These are phyloP conservation scores for Coelastrella sp. DNA, from an alignment of 139 green algal genomes.

Conservation along the genomic window DNA sequence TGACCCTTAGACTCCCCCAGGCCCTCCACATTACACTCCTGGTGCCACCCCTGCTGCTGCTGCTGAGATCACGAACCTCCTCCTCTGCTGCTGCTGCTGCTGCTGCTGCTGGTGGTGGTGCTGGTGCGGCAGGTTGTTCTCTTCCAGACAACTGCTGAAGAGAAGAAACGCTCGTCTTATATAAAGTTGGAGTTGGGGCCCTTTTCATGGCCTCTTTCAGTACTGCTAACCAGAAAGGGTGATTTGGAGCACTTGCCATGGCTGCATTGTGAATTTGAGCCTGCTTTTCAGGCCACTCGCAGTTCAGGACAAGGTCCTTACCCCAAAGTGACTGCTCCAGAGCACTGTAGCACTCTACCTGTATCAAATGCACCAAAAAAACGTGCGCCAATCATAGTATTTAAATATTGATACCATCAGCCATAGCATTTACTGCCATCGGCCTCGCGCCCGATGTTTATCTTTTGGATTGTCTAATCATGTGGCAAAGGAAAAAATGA, in stretches of 20 bases:
- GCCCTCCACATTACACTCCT: neutral
- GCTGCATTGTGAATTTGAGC: slow-evolving; percentile 36
- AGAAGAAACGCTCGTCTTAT: too few relatives aligned
- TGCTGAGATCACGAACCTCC: neutral
- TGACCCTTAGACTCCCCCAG: too few relatives aligned
- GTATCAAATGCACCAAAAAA: neutral
- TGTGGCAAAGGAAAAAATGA: too few relatives aligned
- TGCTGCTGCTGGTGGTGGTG: neutral
- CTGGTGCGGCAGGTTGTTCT: neutral
- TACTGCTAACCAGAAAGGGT: slow-evolving; percentile 40
- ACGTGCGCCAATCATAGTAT: too few relatives aligned
- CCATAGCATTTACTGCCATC: too few relatives aligned
- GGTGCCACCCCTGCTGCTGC: neutral
- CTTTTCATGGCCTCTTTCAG: slow-evolving; percentile 11
- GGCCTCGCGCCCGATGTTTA: too few relatives aligned
- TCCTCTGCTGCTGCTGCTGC: neutral
- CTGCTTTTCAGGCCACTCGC: neutral
- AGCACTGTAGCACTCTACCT: slow-evolving; percentile 19
- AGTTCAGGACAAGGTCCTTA: slow-evolving; percentile 31
- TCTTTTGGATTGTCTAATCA: too few relatives aligned
- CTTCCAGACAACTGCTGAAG: too few relatives aligned
- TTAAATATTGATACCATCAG: too few relatives aligned
- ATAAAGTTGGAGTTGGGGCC: neutral
- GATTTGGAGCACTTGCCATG: slow-evolving; percentile 8
- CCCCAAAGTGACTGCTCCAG: neutral